A percentile compares a stretch with the other conserved stretches of the same genome.
Conservation (phyloP, 2,329 filamentous ascomycete species). For the Penicillium sclerotigenum region DNA sequence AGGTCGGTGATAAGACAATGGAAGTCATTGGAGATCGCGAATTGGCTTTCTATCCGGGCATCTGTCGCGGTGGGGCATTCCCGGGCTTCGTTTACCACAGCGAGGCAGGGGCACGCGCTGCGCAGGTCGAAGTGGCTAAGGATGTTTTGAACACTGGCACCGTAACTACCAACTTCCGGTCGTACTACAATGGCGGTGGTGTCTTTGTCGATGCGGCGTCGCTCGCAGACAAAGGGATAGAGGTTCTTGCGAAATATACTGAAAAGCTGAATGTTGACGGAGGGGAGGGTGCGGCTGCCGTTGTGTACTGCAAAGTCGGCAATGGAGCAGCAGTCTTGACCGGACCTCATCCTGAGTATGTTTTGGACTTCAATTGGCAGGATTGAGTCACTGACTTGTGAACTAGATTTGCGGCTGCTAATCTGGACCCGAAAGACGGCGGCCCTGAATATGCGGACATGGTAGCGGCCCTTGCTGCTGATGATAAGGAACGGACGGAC, state of each 20-base stretch:
- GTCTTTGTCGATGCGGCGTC: conserved; percentile 79
- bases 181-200: conserved; percentile 93
- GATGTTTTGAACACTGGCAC: conserved; percentile 53
- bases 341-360: conserved; percentile 88
- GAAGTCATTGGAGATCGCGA: conserved; percentile 85
- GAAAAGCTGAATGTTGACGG: conserved; percentile 73
- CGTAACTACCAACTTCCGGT: conserved; percentile 62
- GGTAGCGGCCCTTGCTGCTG: conserved; percentile 63
- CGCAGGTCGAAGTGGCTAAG: conserved; percentile 62
- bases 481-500: conserved; percentile 65
- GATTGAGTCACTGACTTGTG: conserved; percentile 16
- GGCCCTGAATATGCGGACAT: conserved; percentile 68
- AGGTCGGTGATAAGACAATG: conserved; percentile 74
- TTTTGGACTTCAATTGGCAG: conserved; percentile 14
- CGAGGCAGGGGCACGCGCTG: conserved; percentile 76
- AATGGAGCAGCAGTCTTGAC: conserved; percentile 76
- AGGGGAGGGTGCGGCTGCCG: conserved; percentile 69
- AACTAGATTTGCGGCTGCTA: conserved; percentile 73
- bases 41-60: conserved; percentile 82
- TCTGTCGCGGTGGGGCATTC: conserved; percentile 82
- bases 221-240: conserved; percentile 61
- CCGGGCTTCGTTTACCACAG: conserved; percentile 86
- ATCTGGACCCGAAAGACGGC: conserved; percentile 66
- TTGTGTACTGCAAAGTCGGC: conserved; percentile 79
- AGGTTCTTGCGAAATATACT: conserved; percentile 77